These are phyloP conservation scores for Echites panduratus DNA, from an alignment of 257 asterid genomes.

Conservation along the genomic window DNA sequence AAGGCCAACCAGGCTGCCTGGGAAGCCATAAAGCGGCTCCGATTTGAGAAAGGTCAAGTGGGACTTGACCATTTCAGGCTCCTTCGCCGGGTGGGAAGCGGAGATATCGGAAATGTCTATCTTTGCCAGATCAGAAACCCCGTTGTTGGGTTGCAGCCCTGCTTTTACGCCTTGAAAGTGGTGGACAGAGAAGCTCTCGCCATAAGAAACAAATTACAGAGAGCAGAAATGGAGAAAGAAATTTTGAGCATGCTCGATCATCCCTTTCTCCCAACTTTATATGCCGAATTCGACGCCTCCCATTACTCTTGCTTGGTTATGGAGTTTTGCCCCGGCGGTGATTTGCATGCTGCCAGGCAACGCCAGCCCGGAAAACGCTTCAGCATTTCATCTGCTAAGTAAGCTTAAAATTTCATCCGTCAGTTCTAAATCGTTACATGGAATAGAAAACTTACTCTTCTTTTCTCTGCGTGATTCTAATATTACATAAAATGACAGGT, in stretches of 20 bases:
- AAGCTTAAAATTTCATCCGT: constrained; percentile 18
- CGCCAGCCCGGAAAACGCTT: constrained; percentile 38
- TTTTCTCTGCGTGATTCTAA: no score
- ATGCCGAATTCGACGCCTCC: constrained; percentile 40
- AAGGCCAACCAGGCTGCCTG: constrained; percentile 40
- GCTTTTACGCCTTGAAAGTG: constrained; percentile 46
- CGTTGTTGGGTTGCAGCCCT: constrained; percentile 25
- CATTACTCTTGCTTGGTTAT: constrained; percentile 42
- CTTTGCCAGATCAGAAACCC: constrained; percentile 37
- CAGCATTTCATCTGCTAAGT: constrained; percentile 37
- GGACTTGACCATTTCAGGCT: constrained; percentile 40
- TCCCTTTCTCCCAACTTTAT: constrained; percentile 39
- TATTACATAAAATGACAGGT: constrained; percentile 20
- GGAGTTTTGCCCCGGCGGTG: constrained; percentile 49
- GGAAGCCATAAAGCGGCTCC: constrained; percentile 41
- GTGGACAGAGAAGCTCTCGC: constrained; percentile 43
- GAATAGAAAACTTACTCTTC: no score
- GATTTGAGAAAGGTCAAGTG: constrained; percentile 33
- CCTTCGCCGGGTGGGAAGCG: constrained; percentile 38
- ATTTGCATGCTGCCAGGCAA: constrained; percentile 39
- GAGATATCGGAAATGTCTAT: constrained; percentile 40
- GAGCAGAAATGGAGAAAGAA: constrained; percentile 43
- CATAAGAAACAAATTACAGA: constrained; percentile 31
- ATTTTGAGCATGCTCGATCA: constrained; percentile 40
- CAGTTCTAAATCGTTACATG: no score